Percentiles rank a stretch among this genome's conserved stretches.
Evolutionary conservation across 1,284 basidiomycete species (phyloP).

Genomic region (Rhizopogon hawkerae): DNA sequence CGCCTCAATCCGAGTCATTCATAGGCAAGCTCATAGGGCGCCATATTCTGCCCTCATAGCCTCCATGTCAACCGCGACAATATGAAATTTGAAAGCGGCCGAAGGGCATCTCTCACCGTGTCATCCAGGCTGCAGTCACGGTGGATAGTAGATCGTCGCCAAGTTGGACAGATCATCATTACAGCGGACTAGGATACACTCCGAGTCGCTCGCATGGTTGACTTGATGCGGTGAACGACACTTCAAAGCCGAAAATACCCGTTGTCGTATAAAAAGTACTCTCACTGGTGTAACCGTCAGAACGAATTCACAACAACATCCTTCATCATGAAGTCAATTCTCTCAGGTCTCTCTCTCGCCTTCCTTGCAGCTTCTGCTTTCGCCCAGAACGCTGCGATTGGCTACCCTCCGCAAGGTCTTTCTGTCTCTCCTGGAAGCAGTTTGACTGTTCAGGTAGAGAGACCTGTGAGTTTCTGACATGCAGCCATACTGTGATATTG

Average conservation of each 20-base stretch:
- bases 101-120: too few species aligned
- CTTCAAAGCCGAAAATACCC: background rate
- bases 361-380: conserved; percentile 11
- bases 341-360: conserved; percentile 1
- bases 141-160: background rate
- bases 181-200: background rate
- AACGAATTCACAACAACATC: background rate
- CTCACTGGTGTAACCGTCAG: background rate
- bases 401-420: conserved; percentile 14
- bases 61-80: too few species aligned
- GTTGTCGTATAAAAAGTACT: background rate
- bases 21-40: too few species aligned
- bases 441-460: conserved; percentile 19
- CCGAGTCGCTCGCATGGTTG: background rate
- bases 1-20: too few species aligned
- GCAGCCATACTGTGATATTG: background rate
- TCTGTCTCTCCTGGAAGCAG: conserved; percentile 10
- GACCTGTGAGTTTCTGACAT: conserved; percentile 16
- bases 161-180: background rate
- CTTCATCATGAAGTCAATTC: conserved; percentile 5
- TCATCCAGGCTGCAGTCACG: too few species aligned
- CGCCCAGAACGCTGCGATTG: conserved; percentile 16
- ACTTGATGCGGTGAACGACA: background rate
- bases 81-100: too few species aligned
- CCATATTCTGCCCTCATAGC: too few species aligned